These are phyloP conservation scores for Iberis pinnata DNA, from an alignment of 345 rosid genomes.

Conservation along the genomic window DNA sequence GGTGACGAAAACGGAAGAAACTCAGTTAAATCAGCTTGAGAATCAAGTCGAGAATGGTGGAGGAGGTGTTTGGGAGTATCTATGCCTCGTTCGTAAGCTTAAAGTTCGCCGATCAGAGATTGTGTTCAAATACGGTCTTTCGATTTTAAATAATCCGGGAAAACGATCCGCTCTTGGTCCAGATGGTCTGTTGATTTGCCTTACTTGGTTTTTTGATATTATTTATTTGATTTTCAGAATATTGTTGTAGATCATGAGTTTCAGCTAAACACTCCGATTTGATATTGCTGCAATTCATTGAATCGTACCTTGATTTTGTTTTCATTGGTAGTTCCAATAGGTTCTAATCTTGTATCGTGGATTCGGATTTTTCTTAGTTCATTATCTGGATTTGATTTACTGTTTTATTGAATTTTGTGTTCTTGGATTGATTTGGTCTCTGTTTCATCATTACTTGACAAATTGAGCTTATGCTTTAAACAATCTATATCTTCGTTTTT, in stretches of 20 bases:
- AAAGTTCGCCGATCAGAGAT: conserved; percentile 87
- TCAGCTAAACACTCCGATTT: too few species aligned
- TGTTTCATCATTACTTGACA: conserved; percentile 17
- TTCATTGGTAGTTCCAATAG: too few species aligned
- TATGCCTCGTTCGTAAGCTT: conserved; percentile 83
- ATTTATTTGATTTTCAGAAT: too few species aligned
- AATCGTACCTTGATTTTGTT: too few species aligned
- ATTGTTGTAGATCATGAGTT: too few species aligned
- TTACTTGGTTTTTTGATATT: background rate
- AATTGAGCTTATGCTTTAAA: background rate
- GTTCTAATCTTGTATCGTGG: too few species aligned
- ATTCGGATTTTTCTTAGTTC: background rate
- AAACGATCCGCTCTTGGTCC: conserved; percentile 79
- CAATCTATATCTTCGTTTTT: too few species aligned
- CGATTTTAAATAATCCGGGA: conserved; percentile 65
- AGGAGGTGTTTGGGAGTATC: conserved; percentile 96
- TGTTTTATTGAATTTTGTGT: too few species aligned
- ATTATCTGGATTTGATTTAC: background rate
- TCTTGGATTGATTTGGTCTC: conserved; percentile 13
- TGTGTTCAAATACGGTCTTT: conserved; percentile 78
- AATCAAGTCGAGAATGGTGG: conserved; percentile 95
- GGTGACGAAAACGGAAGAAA: conserved; percentile 93
- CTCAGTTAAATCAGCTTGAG: conserved; percentile 62
- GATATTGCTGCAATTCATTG: too few species aligned
- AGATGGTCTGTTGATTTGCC: conserved; percentile 54